Base-by-base conservation (phyloP, 257 asterid species). In the Buddleja alternifolia region DNA sequence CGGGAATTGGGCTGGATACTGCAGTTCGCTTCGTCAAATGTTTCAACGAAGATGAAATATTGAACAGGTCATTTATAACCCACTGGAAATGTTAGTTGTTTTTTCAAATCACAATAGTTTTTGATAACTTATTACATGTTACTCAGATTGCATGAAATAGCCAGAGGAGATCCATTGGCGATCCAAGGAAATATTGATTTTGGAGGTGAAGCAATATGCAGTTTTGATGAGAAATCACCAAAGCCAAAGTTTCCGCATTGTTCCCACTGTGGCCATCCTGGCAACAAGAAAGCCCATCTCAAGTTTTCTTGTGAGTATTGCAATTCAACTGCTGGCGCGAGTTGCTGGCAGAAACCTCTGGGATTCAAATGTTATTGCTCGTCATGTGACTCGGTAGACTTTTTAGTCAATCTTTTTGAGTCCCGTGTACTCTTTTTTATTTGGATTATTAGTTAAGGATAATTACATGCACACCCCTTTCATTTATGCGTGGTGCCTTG, bases 221-320 rank as follows among this genome's bases (percentile, higher is more conserved):
- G 19, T 59, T 71, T 83, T n/a, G 73, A 75, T 67, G 86, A 72
- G 63, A 78, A 57, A 61, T 80, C 86, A 39, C 77, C 57, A 23
- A 86, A 81, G 73, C 67, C 75, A 36, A 93, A 86, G 72, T 15
- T 63, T 42, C 84, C 87, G 68, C 99, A 94, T 77, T 94, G 99
- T 78, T 87, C 99, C 8, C 75, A 78, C 42, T 94, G 99, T 75
- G 99, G 99, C 48, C 97, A 91, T 77, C 97, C 93, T 0, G 97
- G 99, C 55, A 91, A 83, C 78, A 94, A 89, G 80, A 87, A 76
- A 79, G 70, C 81, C 78, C 99, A 94, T 80, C 77, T 80, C 73
- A 86, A 78, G 81, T 73, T 78, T 73, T 76, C 91, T 75, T 94
- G 97, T 69, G 80, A 84, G 63, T 29, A 62, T 74, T 94, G 99